A percentile compares a stretch with the other conserved stretches of the same genome.
Conservation (phyloP, 805 yeast genomes). For the Phaffomyces opuntiae region DNA sequence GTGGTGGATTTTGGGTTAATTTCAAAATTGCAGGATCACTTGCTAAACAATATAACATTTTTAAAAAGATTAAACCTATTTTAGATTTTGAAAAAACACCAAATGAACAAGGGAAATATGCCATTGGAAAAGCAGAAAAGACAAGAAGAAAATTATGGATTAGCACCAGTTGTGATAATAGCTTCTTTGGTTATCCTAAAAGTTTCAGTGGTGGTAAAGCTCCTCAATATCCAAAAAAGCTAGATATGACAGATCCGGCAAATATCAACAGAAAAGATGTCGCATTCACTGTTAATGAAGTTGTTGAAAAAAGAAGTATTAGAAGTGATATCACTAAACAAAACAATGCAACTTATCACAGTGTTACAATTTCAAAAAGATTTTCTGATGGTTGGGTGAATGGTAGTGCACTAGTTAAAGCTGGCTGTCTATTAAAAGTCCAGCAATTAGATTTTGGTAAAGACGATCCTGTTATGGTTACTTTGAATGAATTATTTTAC, state of each 20-base stretch:
- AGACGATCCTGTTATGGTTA: constrained; percentile 23
- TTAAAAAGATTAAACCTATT: constrained; percentile 11
- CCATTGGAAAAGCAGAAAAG: constrained; percentile 9
- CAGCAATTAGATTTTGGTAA: constrained; percentile 13
- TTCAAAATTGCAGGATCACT: constrained; percentile 3
- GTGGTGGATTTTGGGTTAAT: constrained; percentile 26
- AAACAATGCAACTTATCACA: neutral
- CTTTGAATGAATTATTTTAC: constrained; percentile 19
- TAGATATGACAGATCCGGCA: neutral
- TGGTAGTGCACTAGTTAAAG: constrained; percentile 12
- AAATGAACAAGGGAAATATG: constrained; percentile 1
- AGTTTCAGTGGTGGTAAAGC: constrained; percentile 17
- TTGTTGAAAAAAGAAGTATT: constrained; percentile 2
- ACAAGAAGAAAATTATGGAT: constrained; percentile 8
- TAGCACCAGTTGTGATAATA: constrained; percentile 7
- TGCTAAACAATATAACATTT: constrained; percentile 12
- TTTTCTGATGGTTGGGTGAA: constrained; percentile 23
- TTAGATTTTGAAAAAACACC: constrained; percentile 13
- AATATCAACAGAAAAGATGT: neutral
- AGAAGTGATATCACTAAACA: constrained; percentile 7
- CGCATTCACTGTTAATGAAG: constrained; percentile 1
- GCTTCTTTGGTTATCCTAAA: constrained; percentile 16
- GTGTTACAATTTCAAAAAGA: constrained; percentile 10
- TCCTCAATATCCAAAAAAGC: constrained; percentile 6
- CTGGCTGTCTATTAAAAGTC: constrained; percentile 15